Evolutionary conservation across 768 basidiomycete species (phyloP).

Genomic region (Naganishia antarctica): DNA sequence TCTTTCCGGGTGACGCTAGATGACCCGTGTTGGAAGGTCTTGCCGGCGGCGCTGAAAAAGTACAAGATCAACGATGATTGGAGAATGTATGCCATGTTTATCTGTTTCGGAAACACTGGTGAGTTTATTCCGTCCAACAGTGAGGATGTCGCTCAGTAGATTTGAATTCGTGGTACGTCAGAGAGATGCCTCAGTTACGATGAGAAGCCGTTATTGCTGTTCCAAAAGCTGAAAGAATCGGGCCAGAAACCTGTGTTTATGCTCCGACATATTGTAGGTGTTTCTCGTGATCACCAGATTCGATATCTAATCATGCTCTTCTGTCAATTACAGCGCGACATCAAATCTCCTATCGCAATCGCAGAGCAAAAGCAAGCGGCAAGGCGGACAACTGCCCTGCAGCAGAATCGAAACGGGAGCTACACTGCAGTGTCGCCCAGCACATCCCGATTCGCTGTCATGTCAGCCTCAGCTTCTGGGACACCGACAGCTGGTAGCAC

Average conservation of each 20-base stretch:
- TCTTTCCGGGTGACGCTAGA: constrained; percentile 97
- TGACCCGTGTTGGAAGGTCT: constrained; percentile 96
- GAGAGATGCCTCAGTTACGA: constrained; percentile 96
- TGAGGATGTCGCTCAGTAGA: too few species aligned
- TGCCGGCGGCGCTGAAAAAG: constrained; percentile 96
- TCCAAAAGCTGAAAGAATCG: constrained; percentile 93
- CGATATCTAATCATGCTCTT: not conserved
- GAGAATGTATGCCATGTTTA: constrained; percentile 99
- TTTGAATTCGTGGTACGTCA: constrained; percentile 21
- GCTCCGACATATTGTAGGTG: constrained; percentile 52
- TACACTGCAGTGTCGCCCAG: not conserved
- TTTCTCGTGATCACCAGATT: not conserved
- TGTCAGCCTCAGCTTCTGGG: not conserved
- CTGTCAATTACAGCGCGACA: constrained; percentile 56
- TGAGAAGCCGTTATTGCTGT: constrained; percentile 92
- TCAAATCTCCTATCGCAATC: constrained; percentile 92
- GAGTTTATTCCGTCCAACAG: constrained; percentile 36
- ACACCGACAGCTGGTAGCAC: not conserved
- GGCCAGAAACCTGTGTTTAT: constrained; percentile 99
- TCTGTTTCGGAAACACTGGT: constrained; percentile 93
- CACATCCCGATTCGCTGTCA: constrained; percentile 2
- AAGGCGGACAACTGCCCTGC: constrained; percentile 47
- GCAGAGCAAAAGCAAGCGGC: constrained; percentile 93
- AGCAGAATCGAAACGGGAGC: not conserved
- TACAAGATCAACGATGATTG: constrained; percentile 99